A percentile compares a stretch with the other conserved stretches of the same genome.
phyloP scores from a whole-genome alignment of 2,329 filamentous ascomycete species.

The Trichoderma sp. region DNA sequence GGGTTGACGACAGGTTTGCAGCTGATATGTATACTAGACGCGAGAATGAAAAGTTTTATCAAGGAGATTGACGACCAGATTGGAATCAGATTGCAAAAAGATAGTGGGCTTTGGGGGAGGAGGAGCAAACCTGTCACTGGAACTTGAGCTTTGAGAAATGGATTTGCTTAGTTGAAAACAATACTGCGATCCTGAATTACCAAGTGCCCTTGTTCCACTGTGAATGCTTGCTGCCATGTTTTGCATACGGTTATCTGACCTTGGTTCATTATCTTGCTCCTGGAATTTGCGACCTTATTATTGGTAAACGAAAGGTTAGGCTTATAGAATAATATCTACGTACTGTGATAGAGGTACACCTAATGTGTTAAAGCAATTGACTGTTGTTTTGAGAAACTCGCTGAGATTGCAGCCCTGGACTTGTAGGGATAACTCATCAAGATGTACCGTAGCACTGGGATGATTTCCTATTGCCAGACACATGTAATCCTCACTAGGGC shows the following conservation, averaged over 20 bases:
- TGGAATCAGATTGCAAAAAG: slow-evolving; percentile 19
- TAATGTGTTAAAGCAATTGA: not conserved
- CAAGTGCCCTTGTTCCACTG: not conserved
- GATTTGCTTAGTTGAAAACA: slow-evolving; percentile 6
- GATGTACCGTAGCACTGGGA: too few relatives aligned
- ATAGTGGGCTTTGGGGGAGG: not conserved
- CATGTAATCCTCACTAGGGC: too few relatives aligned
- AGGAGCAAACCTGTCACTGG: slow-evolving; percentile 1
- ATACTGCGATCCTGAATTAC: not conserved
- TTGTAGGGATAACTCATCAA: too few relatives aligned
- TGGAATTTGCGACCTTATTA: not conserved
- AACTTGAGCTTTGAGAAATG: not conserved
- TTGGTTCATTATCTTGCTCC: not conserved
- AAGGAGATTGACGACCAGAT: slow-evolving; percentile 18
- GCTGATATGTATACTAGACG: slow-evolving; percentile 24
- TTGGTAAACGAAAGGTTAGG: not conserved
- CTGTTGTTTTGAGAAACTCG: not conserved
- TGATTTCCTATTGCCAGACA: too few relatives aligned
- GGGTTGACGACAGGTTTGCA: slow-evolving; percentile 3
- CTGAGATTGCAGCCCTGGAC: not conserved
- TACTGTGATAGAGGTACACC: not conserved
- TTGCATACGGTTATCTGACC: not conserved
- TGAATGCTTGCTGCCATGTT: slow-evolving; percentile 1
- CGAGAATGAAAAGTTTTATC: slow-evolving; percentile 17
- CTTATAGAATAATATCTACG: not conserved